Evolutionary conservation across 2,329 filamentous ascomycete genomes (phyloP).

Genomic region (Venturia effusa): DNA sequence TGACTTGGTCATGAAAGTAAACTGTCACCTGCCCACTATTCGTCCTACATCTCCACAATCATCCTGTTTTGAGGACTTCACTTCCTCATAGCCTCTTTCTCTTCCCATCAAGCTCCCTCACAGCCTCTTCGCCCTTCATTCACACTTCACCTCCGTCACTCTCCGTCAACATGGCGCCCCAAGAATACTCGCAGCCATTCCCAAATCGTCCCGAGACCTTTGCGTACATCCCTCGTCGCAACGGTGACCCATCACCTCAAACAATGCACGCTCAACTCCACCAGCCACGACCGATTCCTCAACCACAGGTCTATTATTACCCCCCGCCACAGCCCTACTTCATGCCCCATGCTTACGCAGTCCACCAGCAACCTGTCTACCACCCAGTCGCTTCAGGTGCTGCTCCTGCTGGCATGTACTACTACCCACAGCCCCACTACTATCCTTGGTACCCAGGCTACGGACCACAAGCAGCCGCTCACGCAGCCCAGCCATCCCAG

Average conservation of each 20-base stretch:
- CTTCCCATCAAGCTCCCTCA: not conserved
- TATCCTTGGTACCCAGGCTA: slow-evolving; percentile 3
- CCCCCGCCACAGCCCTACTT: not conserved
- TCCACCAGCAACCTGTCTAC: not conserved
- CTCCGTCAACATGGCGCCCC: not conserved
- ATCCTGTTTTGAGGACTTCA: not conserved
- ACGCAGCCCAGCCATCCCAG: not conserved
- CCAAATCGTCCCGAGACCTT: slow-evolving; percentile 1
- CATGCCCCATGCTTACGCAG: not conserved
- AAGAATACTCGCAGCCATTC: slow-evolving; percentile 6
- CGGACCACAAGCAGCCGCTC: not conserved
- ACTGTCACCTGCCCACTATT: not conserved
- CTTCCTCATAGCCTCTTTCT: not conserved
- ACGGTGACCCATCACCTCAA: not conserved
- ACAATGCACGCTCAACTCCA: not conserved
- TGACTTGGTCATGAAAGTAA: not conserved
- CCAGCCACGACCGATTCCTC: not conserved
- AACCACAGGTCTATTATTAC: not conserved
- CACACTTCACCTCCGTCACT: not conserved
- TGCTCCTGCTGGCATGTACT: not conserved
- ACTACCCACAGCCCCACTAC: not conserved
- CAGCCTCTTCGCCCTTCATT: not conserved
- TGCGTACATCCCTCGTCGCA: slow-evolving; percentile 1
- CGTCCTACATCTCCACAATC: not conserved
- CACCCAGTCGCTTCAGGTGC: not conserved